Evolutionary conservation across 1,284 basidiomycete species (phyloP).

Genomic region (Heterobasidion annosum): DNA sequence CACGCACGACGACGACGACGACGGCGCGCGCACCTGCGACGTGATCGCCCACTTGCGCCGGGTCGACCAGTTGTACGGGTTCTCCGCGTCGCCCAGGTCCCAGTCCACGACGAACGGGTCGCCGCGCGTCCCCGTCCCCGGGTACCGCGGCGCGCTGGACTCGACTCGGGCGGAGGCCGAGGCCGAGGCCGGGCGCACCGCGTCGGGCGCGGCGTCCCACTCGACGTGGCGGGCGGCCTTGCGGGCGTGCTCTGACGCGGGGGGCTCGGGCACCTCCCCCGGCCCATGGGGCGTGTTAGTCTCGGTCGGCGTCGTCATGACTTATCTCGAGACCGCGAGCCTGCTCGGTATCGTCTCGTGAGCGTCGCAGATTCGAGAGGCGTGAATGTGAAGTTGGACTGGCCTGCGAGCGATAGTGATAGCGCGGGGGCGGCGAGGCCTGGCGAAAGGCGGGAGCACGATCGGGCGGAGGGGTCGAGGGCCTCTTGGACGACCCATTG

Average conservation of each 20-base stretch:
- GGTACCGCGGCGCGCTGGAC: slow-evolving; percentile 8
- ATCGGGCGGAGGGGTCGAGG: too few species aligned
- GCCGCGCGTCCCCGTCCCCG: slow-evolving; percentile 35
- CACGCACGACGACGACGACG: neutral
- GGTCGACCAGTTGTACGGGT: slow-evolving; percentile 57
- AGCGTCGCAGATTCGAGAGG: too few species aligned
- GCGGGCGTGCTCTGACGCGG: neutral
- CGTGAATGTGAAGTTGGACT: too few species aligned
- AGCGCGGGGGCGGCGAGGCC: too few species aligned
- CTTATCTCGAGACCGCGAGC: too few species aligned
- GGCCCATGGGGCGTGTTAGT: too few species aligned
- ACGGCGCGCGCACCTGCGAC: slow-evolving; percentile 30
- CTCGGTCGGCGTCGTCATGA: too few species aligned
- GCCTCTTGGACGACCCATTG: too few species aligned
- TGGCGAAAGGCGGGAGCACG: too few species aligned
- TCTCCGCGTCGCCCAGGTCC: slow-evolving; percentile 43
- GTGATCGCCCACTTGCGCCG: slow-evolving; percentile 44
- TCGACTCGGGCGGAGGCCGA: neutral
- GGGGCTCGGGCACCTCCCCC: neutral
- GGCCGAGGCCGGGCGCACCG: neutral
- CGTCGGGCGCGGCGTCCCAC: neutral
- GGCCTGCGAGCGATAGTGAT: too few species aligned
- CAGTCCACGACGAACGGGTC: slow-evolving; percentile 52
- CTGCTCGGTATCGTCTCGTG: too few species aligned
- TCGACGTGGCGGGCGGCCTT: neutral